Conservation (phyloP, 2,329 filamentous ascomycete species). For the Exserohilum rostratum region DNA sequence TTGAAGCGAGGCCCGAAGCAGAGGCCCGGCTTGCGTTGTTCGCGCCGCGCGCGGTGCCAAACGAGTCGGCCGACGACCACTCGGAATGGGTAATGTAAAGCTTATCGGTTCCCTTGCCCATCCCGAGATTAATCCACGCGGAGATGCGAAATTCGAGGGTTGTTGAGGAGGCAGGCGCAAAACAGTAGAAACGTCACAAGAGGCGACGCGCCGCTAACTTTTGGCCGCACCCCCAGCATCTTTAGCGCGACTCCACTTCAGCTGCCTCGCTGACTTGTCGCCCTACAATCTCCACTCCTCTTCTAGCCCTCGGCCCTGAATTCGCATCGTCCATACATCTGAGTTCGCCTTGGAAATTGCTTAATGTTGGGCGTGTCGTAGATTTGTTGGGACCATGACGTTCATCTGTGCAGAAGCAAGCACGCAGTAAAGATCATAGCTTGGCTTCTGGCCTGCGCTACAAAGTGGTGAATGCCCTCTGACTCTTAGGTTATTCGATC, state of each 20-base stretch:
- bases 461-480: neutral
- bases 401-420: too few species aligned
- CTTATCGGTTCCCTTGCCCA: slow-evolving; percentile 52
- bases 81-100: slow-evolving; percentile 89
- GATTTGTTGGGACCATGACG: too few species aligned
- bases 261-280: neutral
- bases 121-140: slow-evolving; percentile 10
- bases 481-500: too few species aligned
- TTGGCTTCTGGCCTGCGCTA: neutral
- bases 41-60: slow-evolving; percentile 77
- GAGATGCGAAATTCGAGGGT: neutral
- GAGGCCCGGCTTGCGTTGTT: slow-evolving; percentile 63
- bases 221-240: neutral
- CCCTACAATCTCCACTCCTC: too few species aligned
- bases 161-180: slow-evolving; percentile 8
- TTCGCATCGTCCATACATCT: too few species aligned
- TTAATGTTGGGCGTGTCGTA: too few species aligned
- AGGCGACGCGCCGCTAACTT: slow-evolving; percentile 12
- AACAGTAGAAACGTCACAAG: slow-evolving; percentile 5
- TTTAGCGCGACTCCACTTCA: slow-evolving; percentile 5
- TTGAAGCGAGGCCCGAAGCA: slow-evolving; percentile 57
- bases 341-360: neutral
- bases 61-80: slow-evolving; percentile 91
- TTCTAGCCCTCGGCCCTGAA: too few species aligned
- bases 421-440: neutral